Base-by-base conservation (phyloP, 495 filamentous ascomycete genomes). In the Margaritispora aquatica region DNA sequence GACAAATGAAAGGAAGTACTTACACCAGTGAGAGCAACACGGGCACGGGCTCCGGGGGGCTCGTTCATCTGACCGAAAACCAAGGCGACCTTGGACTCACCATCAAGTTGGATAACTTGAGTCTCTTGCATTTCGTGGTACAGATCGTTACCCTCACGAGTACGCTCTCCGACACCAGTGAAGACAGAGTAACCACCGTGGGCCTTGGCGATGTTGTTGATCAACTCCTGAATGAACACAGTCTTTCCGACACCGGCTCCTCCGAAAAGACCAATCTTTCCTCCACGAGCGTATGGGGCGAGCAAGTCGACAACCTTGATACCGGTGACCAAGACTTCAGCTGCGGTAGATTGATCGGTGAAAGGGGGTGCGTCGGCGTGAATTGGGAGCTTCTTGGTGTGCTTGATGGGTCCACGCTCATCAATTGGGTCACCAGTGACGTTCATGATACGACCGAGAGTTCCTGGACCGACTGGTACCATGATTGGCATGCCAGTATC, bases 121-220 rank as follows among this genome's bases (percentile, higher is more conserved):
- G 94, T 98, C 83, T 98, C 92, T 84, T 98, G 94, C 94, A 98
- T 98, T 88, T 98, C 94, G 83, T 98, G 95, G 88, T 98, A 98
- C 84, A 98, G 80, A 87, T 98, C 94, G 86, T 98, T 98, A 86
- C 94, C 94, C 87, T 98, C 94, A 88, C 94, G 94, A 71, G 94
- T 98, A 83, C 94, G 94, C 88, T 98, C 94, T 71, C 94, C 94
- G 77, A 98, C 94, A 91, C 94, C 94, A 74, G 90, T 96, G 87
- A 98, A 98, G 70, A 98, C 95, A 65, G 94, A 98, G 88, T 95
- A 98, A 93, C 94, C 94, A 94, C 94, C 95, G 82, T 98, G 94
- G 70, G 94, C 94, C 86, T 98, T 98, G 80, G 94, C 94, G 71
- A 98, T 97, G 86, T 98, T 98, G 90, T 98, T 98, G 74, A 98